Percentiles rank a stretch among this genome's conserved stretches.
phyloP scores from a whole-genome alignment of 352 stramenopile genomes.

The Paralagenidium karlingii region DNA sequence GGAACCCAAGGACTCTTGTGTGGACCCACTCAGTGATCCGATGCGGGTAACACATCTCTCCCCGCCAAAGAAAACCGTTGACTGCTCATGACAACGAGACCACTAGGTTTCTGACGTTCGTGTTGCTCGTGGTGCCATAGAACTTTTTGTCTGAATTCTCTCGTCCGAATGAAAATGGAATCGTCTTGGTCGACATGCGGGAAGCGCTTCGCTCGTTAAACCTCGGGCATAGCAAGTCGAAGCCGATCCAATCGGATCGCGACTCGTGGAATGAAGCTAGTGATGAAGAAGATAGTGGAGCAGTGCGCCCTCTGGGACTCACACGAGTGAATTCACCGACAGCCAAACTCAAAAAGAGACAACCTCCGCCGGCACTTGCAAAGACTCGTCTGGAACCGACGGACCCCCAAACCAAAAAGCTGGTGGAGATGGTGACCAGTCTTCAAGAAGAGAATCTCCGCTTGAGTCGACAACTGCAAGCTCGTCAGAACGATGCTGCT shows the following conservation, averaged over 20 bases:
- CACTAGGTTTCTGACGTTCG: too few species aligned
- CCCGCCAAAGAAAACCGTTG: not conserved
- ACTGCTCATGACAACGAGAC: too few species aligned
- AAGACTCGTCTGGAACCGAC: slow-evolving; percentile 12
- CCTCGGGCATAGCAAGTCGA: slow-evolving; percentile 24
- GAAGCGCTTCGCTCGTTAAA: slow-evolving; percentile 37
- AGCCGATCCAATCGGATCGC: slow-evolving; percentile 1
- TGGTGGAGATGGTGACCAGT: slow-evolving; percentile 20
- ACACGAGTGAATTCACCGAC: not conserved
- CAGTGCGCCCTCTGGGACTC: not conserved
- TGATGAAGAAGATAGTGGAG: too few species aligned
- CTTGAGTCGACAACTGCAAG: slow-evolving; percentile 21
- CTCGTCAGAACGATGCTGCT: not conserved
- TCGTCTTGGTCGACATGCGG: slow-evolving; percentile 39
- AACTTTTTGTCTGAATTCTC: slow-evolving; percentile 43
- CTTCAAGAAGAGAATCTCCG: slow-evolving; percentile 27
- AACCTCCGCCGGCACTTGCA: not conserved
- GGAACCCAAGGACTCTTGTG: slow-evolving; percentile 12
- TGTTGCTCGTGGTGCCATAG: slow-evolving; percentile 4
- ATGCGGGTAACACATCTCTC: slow-evolving; percentile 28
- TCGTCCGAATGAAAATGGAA: slow-evolving; percentile 11
- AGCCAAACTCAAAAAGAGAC: slow-evolving; percentile 1
- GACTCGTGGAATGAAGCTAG: too few species aligned
- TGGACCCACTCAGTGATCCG: slow-evolving; percentile 27
- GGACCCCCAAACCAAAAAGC: slow-evolving; percentile 29